Evolutionary conservation across 495 filamentous ascomycete genomes (phyloP), one percentile per base, ranked within the genome.

Genomic region (Neurospora sp.): DNA sequence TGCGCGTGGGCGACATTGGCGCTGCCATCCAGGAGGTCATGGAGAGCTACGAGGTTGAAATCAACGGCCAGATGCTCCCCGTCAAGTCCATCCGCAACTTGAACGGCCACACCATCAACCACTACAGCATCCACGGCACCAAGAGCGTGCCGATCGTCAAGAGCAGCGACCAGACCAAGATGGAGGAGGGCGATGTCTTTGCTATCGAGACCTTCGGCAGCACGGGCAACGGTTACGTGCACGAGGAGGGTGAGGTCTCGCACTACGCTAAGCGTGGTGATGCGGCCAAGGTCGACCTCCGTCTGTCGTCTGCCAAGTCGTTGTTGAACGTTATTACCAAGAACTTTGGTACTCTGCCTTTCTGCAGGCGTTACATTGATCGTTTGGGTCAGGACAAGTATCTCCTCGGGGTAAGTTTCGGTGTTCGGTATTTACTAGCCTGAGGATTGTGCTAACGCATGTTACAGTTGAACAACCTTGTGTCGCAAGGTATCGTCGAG

Each of bases 161-260:
- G 85, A 89, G 87, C 72, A 86, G 84, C 72, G 91, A 94, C 76
- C 86, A 88, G 77, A 94, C 92, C 40, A 94, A 92, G 84, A 97
- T 97, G 94, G 94, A 97, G 85, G 94, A 97, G 81, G 93, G 93
- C 31, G 94, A 97, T 78, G 88, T 92, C 15, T 97, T 95, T 79
- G 94, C 94, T 62, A 96, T 97, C 75, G 94, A 97, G 81, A 97
- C 94, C 9, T 97, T 97, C 77, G 94, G 94, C 70, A 95, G 91
- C 84, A 97, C 94, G 72, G 94, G 94, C 76, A 94, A 93, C 81
- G 94, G 91, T 70, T 90, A 91, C 79, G 90, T 97, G 70, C 84
- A 89, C 76, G 93, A 96, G 78, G 92, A 96, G 79, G 90, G 93
- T 79, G 92, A 94, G 87, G 86, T 86, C 34, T 94, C 92, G 24